phyloP scores from a whole-genome alignment of 768 basidiomycete genomes.

The Artomyces pyxidatus region DNA sequence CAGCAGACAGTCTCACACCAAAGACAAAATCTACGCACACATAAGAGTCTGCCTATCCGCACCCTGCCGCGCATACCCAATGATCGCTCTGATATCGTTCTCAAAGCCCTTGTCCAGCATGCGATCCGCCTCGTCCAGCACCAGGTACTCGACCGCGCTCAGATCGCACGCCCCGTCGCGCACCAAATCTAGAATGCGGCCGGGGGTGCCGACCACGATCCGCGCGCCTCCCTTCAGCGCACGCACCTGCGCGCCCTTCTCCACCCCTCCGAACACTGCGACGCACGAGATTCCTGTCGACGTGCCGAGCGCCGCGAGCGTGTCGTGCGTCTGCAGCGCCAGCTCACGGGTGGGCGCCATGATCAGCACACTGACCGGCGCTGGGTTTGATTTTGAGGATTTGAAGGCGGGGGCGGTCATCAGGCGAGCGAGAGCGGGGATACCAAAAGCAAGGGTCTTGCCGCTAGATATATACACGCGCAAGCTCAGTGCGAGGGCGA shows the following conservation, averaged over 20 bases:
- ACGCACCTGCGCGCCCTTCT: constrained; percentile 75
- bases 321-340: constrained; percentile 90
- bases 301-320: constrained; percentile 64
- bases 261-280: constrained; percentile 92
- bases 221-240: constrained; percentile 55
- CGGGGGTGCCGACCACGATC: constrained; percentile 94
- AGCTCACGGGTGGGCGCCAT: constrained; percentile 95
- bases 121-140: constrained; percentile 95
- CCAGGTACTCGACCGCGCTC: constrained; percentile 83
- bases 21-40: constrained; percentile 49
- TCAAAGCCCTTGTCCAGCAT: constrained; percentile 99
- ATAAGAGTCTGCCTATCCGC: constrained; percentile 84
- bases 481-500: not conserved
- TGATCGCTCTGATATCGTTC: constrained; percentile 91
- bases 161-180: constrained; percentile 81
- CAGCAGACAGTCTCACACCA: not conserved
- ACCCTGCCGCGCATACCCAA: constrained; percentile 60
- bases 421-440: constrained; percentile 76
- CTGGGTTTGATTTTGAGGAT: constrained; percentile 24
- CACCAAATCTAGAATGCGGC: constrained; percentile 86
- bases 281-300: constrained; percentile 72
- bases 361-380: constrained; percentile 40
- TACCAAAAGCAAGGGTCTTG: constrained; percentile 93
- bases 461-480: constrained; percentile 43
- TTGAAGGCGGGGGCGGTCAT: constrained; percentile 30